Evolutionary conservation across 1,284 basidiomycete species (phyloP).

Genomic region (Cutaneotrichosporon mucoides): DNA sequence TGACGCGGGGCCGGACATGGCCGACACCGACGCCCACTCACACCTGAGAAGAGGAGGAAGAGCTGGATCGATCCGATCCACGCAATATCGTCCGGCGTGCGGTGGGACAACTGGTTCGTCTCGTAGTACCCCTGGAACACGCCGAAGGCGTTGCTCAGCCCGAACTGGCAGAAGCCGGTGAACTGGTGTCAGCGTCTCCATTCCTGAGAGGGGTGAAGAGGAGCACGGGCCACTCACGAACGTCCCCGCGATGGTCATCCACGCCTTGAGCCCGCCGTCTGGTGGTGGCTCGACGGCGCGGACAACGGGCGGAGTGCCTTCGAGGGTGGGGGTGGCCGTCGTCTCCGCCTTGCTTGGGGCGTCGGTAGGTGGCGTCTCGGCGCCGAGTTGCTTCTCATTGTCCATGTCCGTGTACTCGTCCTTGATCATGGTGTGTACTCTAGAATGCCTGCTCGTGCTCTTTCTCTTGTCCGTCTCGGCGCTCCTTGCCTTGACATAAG

Average conservation of each 20-base stretch:
- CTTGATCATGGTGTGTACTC: too few relatives aligned
- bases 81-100: constrained; percentile 44
- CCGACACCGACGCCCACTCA: not conserved
- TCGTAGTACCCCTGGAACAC: constrained; percentile 33
- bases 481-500: too few relatives aligned
- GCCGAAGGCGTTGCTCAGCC: constrained; percentile 27
- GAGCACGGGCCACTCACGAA: not conserved
- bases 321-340: too few relatives aligned
- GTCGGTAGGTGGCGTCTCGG: too few relatives aligned
- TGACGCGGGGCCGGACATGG: not conserved
- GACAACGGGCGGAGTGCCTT: too few relatives aligned
- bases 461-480: not conserved
- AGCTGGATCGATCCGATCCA: constrained; percentile 70
- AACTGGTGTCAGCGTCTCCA: not conserved
- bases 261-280: constrained; percentile 12
- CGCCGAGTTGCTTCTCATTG: too few relatives aligned
- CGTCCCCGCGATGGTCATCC: constrained; percentile 11
- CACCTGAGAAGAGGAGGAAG: constrained; percentile 51
- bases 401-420: too few relatives aligned
- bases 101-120: constrained; percentile 15
- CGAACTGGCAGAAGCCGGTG: constrained; percentile 11
- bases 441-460: not conserved
- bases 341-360: too few relatives aligned
- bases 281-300: not conserved
- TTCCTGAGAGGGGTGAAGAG: not conserved